Percentiles rank a stretch among this genome's conserved stretches.
Conservation (phyloP, 495 filamentous ascomycete genomes). For the Talaromyces proteolyticus region DNA sequence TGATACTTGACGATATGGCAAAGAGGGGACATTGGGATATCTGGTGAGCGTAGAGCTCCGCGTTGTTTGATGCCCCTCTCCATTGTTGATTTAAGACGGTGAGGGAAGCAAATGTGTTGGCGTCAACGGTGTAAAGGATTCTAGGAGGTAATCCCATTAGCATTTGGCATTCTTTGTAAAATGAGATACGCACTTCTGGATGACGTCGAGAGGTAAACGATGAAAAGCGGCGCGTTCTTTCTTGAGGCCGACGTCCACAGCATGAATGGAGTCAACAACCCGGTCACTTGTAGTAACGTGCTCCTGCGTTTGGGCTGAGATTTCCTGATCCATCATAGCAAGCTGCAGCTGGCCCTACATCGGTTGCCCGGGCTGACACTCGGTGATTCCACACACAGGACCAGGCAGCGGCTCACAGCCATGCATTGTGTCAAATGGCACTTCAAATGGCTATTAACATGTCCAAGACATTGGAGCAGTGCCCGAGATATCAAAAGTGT, state of each 20-base stretch:
- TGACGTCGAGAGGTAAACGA: constrained; percentile 21
- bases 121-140: constrained; percentile 68
- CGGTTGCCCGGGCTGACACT: constrained; percentile 1
- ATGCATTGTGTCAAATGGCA: constrained; percentile 6
- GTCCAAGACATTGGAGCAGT: neutral
- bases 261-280: neutral
- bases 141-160: constrained; percentile 31
- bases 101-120: constrained; percentile 77
- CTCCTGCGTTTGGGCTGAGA: neutral
- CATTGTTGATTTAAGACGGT: constrained; percentile 76
- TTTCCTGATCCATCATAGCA: constrained; percentile 6
- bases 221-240: constrained; percentile 10
- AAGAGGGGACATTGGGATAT: constrained; percentile 67
- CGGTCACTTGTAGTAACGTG: neutral
- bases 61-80: constrained; percentile 65
- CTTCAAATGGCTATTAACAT: neutral
- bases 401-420: constrained; percentile 2
- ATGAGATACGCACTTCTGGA: constrained; percentile 11
- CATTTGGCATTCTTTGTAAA: neutral
- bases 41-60: constrained; percentile 70
- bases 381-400: constrained; percentile 3
- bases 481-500: neutral
- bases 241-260: neutral
- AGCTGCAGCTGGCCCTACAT: constrained; percentile 1
- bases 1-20: constrained; percentile 43